Base-by-base conservation (phyloP, 2,329 filamentous ascomycete genomes). In the Ophiostoma ulmi region DNA sequence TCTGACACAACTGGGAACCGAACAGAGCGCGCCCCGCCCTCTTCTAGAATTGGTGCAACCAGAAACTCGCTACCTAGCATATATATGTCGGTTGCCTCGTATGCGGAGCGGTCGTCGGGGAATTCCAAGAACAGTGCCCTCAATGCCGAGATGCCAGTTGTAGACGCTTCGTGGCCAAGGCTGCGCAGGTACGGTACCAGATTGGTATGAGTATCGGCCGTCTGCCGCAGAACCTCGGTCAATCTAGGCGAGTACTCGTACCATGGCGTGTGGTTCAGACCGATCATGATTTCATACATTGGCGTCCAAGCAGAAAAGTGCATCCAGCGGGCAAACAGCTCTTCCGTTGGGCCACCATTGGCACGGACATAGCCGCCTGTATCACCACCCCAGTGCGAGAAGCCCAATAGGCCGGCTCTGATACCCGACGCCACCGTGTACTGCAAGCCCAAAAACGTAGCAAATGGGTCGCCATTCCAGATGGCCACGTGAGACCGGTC, bases 261-360 rank as follows among this genome's bases (percentile, higher is more conserved):
- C 77, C 77, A 80, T 10, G 79, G 79, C 17, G 78, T 78, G 71
- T 79, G 77, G 58, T 75, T 75, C 8, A 78, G 77, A 3, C 77
- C 78, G 17, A 80, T 72, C 77, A 79, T 78, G 64, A 79, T 73
- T 72, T 79, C 77, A 71, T 79, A 80, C 41, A 77, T 76, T 10
- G 78, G 78, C n/a, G 74, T 75, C 70, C 78, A 80, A 4, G 78
- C 74, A n/a, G 70, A 71, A 63, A 71, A 71, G 39, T 73, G 72
- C 72, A 73, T 73, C 72, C 78, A 79, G 17, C 78, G 69, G 17
- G 77, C 77, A 77, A 77, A 79, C 10, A 79, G 72, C 70, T 79
- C 78, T 39, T 77, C 77, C 2, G 72, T 75, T 3, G 78, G 77
- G 11, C 72, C 73, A 14, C 74, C 73, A 7, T 31, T 36, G 35